phyloP scores from a whole-genome alignment of 2,329 filamentous ascomycete species.

The Lasiodiplodia citricola region DNA sequence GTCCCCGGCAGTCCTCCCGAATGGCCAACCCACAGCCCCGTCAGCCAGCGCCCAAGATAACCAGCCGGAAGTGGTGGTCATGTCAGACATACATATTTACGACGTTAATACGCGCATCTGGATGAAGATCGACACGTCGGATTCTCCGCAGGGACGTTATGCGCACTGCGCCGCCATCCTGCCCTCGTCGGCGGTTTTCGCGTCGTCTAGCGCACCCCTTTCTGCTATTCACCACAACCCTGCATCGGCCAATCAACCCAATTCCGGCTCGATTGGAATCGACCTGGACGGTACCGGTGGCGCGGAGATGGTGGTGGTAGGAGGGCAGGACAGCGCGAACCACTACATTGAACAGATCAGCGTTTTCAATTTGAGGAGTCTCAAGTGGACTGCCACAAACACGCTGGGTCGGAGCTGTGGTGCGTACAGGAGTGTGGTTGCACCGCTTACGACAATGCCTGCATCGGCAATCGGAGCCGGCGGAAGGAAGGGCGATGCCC shows the following conservation, averaged over 20 bases:
- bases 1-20: slow-evolving; percentile 71
- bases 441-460: slow-evolving; percentile 73
- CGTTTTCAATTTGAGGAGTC: slow-evolving; percentile 92
- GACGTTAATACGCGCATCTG: slow-evolving; percentile 82
- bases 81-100: slow-evolving; percentile 97
- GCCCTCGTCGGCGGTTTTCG: slow-evolving; percentile 85
- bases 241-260: slow-evolving; percentile 72
- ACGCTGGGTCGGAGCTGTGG: slow-evolving; percentile 89
- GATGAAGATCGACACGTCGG: slow-evolving; percentile 80
- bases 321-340: slow-evolving; percentile 95
- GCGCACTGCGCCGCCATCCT: slow-evolving; percentile 94
- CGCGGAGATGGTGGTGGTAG: slow-evolving; percentile 96
- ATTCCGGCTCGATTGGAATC: slow-evolving; percentile 86
- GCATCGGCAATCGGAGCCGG: slow-evolving; percentile 70
- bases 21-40: slow-evolving; percentile 43
- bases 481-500: slow-evolving; percentile 38
- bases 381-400: slow-evolving; percentile 94
- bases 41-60: slow-evolving; percentile 59
- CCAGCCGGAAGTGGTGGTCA: slow-evolving; percentile 88
- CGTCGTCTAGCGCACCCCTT: slow-evolving; percentile 80
- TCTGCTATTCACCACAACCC: slow-evolving; percentile 92
- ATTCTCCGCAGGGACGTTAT: slow-evolving; percentile 90
- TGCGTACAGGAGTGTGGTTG: slow-evolving; percentile 93
- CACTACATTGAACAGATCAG: slow-evolving; percentile 99
- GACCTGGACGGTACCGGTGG: slow-evolving; percentile 89